Evolutionary conservation across 2,329 filamentous ascomycete species (phyloP), one percentile per base, ranked within the genome.

Genomic region (Neurospora sp.): DNA sequence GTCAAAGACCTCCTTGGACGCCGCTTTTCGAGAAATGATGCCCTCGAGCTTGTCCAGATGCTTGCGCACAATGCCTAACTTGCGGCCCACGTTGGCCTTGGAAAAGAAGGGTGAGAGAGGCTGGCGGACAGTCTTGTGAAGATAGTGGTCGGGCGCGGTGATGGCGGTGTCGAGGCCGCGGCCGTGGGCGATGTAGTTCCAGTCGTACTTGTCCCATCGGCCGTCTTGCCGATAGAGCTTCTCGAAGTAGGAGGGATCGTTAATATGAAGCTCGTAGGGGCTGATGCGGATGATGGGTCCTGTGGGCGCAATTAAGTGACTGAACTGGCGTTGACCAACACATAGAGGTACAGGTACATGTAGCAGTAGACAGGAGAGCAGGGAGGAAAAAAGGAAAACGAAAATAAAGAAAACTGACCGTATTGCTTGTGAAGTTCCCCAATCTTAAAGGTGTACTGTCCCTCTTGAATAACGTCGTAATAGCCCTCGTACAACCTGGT

Each of bases 371-470:
- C 38, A 38, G 38, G 38, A 38, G 11, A 38, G 38, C 38, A 38
- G 36, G 17, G 39, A 4, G 40, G 40, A 7, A n/a, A 8, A 42
- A 17, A 7, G 6, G 15, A n/a, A 13, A 39, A 39, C 38, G 11
- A 13, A 13, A 13, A 39, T 28, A 13, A 8, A 19, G 28, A 66
- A 28, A 36, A 11, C 69, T 19, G 67, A 76, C 77, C 77, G 66
- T 78, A 79, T 72, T 75, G 72, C 38, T 76, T 70, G 70, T 79
- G 78, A 73, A 78, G 73, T 66, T 74, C 72, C 33, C 73, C 68
- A 36, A 77, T 76, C 67, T 76, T 73, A 19, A 72, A 76, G 4
- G 77, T 68, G 40, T 76, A 78, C 42, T 73, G 68, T 36, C 76
- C 75, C n/a, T 70, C 71, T 3, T 69, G 67, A 39, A 77, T 66